Conservation (phyloP, 164 flowering plant species). For the Echeveria elegans region DNA sequence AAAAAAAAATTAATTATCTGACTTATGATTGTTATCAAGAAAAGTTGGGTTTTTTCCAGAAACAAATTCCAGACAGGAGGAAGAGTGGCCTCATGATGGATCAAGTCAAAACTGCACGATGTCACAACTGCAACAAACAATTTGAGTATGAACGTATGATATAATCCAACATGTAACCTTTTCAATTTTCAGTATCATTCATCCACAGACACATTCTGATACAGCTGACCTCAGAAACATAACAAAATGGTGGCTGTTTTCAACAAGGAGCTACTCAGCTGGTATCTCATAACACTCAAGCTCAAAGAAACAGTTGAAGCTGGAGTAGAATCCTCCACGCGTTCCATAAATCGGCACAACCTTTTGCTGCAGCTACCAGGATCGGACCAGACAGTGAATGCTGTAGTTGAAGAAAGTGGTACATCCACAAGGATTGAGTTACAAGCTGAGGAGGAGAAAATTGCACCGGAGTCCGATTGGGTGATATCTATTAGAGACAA, state of each 20-base stretch:
- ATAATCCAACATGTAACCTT: neutral
- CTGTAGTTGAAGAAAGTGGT: neutral
- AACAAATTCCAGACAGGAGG: neutral
- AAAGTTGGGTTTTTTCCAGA: too few species aligned
- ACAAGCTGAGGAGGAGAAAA: neutral
- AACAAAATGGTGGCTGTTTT: constrained; percentile 69
- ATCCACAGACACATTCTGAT: constrained; percentile 4
- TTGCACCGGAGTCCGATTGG: constrained; percentile 40
- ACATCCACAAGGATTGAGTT: neutral
- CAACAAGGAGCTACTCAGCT: constrained; percentile 64
- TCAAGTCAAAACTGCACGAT: neutral
- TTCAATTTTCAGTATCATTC: neutral
- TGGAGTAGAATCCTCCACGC: constrained; percentile 13
- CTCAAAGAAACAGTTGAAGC: constrained; percentile 52
- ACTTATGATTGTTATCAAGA: too few species aligned
- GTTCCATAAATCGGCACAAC: neutral
- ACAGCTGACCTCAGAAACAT: neutral
- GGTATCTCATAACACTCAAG: constrained; percentile 64
- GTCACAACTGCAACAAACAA: neutral
- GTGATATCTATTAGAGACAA: constrained; percentile 58
- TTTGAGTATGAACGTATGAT: neutral
- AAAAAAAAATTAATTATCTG: too few species aligned
- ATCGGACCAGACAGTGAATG: neutral
- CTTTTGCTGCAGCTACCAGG: neutral
- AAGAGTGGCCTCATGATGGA: neutral